Percentiles rank a stretch among this genome's conserved stretches.
phyloP scores from a whole-genome alignment of 1,284 basidiomycete genomes.

The Malassezia globosa region DNA sequence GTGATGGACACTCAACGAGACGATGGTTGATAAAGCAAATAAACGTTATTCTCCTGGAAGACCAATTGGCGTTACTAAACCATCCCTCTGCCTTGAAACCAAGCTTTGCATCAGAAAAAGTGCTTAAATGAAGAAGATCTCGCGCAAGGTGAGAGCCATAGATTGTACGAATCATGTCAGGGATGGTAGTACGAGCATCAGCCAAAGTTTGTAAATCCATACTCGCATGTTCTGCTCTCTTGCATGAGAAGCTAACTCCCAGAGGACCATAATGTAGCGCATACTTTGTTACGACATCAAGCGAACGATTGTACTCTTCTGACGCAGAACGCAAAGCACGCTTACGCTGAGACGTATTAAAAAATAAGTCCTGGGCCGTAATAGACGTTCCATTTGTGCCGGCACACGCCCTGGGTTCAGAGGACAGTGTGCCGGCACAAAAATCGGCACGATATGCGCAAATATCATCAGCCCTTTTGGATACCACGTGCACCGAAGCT shows the following conservation, averaged over 20 bases:
- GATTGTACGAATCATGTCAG: slow-evolving; percentile 65
- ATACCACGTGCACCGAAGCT: slow-evolving; percentile 72
- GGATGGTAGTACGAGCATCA: slow-evolving; percentile 53
- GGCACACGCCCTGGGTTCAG: slow-evolving; percentile 67
- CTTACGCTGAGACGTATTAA: slow-evolving; percentile 79
- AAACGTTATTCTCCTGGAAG: slow-evolving; percentile 70
- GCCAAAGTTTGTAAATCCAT: slow-evolving; percentile 70
- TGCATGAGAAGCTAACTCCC: slow-evolving; percentile 70
- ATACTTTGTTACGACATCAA: slow-evolving; percentile 89
- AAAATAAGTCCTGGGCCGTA: slow-evolving; percentile 89
- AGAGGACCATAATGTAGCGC: slow-evolving; percentile 51
- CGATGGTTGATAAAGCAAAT: slow-evolving; percentile 97
- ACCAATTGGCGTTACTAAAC: slow-evolving; percentile 79
- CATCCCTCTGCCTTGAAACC: slow-evolving; percentile 53
- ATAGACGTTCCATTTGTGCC: slow-evolving; percentile 90
- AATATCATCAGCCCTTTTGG: slow-evolving; percentile 53
- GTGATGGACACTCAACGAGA: slow-evolving; percentile 74
- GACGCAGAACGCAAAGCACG: slow-evolving; percentile 72
- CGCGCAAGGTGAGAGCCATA: slow-evolving; percentile 73
- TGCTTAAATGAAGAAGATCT: slow-evolving; percentile 57
- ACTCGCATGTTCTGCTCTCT: slow-evolving; percentile 55
- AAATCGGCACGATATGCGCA: slow-evolving; percentile 41
- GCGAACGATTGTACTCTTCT: slow-evolving; percentile 82
- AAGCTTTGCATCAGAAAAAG: slow-evolving; percentile 21
- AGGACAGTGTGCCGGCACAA: slow-evolving; percentile 22